Percentiles rank a stretch among this genome's conserved stretches.
Conservation (phyloP, 306 rosid species). For the Cucumis cinereus region DNA sequence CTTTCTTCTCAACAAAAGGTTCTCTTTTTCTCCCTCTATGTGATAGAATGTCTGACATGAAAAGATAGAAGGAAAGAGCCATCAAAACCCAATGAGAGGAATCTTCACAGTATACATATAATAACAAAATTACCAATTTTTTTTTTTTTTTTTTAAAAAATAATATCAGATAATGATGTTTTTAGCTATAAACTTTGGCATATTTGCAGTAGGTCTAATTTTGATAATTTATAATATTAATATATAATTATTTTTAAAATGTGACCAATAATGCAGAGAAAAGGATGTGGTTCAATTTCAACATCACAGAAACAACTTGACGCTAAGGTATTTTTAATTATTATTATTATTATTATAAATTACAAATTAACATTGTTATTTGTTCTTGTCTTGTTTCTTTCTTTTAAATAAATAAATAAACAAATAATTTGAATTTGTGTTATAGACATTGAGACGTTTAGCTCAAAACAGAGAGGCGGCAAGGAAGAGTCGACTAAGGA, state of each 20-base stretch:
- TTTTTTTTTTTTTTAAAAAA: background rate
- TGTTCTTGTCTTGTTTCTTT: background rate
- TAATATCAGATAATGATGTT: background rate
- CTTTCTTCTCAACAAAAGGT: conserved; percentile 63
- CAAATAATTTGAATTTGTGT: background rate
- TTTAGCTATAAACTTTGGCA: background rate
- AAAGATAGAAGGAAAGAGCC: conserved; percentile 9
- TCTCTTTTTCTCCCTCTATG: conserved; percentile 6
- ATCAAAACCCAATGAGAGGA: conserved; percentile 14
- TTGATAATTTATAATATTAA: background rate
- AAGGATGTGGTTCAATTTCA: conserved; percentile 72
- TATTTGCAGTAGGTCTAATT: background rate
- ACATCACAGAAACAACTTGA: conserved; percentile 74
- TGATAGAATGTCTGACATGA: conserved; percentile 54
- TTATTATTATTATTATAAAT: background rate
- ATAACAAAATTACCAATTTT: background rate
- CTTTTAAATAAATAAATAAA: background rate
- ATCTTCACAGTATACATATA: conserved; percentile 40
- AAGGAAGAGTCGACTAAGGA: conserved; percentile 83
- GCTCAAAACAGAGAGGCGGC: conserved; percentile 99
- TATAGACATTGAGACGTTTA: conserved; percentile 80
- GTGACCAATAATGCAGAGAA: conserved; percentile 44
- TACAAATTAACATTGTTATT: background rate
- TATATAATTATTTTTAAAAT: background rate
- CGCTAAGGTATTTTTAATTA: conserved; percentile 49